Evolutionary conservation across 768 basidiomycete genomes (phyloP), one percentile per base, ranked within the genome.

Genomic region (Leccinum arenicola): DNA sequence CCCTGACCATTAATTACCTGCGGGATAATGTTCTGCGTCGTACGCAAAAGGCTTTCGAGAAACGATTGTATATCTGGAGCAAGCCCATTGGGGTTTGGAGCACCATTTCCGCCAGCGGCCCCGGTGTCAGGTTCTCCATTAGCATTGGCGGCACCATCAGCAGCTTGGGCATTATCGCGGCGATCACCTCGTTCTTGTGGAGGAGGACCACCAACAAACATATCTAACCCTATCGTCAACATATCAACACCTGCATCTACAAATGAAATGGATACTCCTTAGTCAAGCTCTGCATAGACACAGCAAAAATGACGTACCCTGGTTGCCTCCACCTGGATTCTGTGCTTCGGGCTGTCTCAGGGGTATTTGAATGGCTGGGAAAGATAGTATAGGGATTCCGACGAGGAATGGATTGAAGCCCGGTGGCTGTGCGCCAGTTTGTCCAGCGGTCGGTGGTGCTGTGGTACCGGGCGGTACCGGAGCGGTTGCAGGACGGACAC

Each of bases 211-310:
- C 63, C 67, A 9, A 77, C 60, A 56, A 77, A 71, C 66, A 79
- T 73, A 56, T 79, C 77, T 29, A 78, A 61, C n/a, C 78, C 77
- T 53, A 79, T 73, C 19, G 77, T 76, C 25, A 79, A 3, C 6
- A 75, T 59, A 47, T 72, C 71, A 1, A 66, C 53, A 55, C 57
- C 72, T 61, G 27, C 12, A 47, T 27, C 48, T 4, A 8, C 35
- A 58, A 61, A 58, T 0, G 53, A 58, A 61, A 58, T 0, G 53
- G 5, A 45, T 52, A 25, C 62, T 64, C 65, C 27, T 71, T 55
- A 58, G 65, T 60, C 25, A 57, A 70, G 58, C 15, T 64, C 52
- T 54, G 68, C 17, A 66, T 65, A 59, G 15, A 31, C 19, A 61
- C 48, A 60, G 58, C 11, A 48, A 8, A 38, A 59, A 57, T 11